Evolutionary conservation across 176 grass and related monocot species (phyloP), one percentile per base, ranked within the genome.

Genomic region (Paspalum notatum): DNA sequence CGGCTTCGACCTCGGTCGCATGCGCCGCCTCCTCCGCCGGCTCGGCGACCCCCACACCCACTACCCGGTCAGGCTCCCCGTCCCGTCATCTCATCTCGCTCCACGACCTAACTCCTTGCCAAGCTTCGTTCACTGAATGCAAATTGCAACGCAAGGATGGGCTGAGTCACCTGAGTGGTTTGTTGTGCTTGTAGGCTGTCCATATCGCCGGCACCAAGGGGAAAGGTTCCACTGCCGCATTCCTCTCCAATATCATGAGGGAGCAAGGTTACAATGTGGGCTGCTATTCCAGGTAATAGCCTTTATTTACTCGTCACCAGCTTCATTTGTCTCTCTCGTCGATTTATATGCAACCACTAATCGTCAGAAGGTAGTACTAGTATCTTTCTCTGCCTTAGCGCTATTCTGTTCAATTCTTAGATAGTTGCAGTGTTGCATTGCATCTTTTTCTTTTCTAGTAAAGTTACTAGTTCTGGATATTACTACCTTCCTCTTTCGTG

Each of bases 191-290:
- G 20, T 80, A 98, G 95, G 81, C 66, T 74, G 89, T 98, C 56
- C 95, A 95, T 86, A 88, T 98, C 60, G 90, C 96, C 5, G 96
- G 96, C 47, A 98, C 96, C 51, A 98, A 98, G 80, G 92, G 96
- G 65, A 98, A 98, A 93, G 96, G 96, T 45, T 98, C 96, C 5
- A 85, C 88, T 7, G 88, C 90, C 51, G 78, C 96, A 25, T 95
- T 95, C 71, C 68, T 95, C 17, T 93, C 88, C 51, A 98, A 52
- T 80, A 95, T 98, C 78, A 89, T 98, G 85, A 87, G 90, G 57
- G 88, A 89, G 61, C 86, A 93, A 89, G 95, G 95, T 15, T 98
- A 95, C 61, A 81, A 73, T 17, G 92, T 98, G 55, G 95, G 95
- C 12, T 89, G 90, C 82, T 98, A 95, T 83, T 91, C 88, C 65